Evolutionary conservation across 192 early-diverging fungal species (phyloP).

Genomic region (Linnemannia exigua): DNA sequence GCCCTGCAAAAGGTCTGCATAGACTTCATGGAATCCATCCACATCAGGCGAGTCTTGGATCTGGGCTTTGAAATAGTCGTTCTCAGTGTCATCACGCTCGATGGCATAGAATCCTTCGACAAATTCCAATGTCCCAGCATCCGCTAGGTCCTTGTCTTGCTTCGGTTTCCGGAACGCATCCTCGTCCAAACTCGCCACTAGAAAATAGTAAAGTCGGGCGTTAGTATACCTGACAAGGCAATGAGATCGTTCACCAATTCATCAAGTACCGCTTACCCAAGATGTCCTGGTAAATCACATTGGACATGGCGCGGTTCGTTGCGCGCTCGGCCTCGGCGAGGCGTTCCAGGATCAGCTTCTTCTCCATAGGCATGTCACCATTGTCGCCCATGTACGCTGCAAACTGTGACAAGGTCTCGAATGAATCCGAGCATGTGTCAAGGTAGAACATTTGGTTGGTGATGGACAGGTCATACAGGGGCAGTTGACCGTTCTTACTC

Average conservation of each 20-base stretch:
- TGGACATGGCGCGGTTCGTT: constrained; percentile 43
- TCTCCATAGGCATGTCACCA: constrained; percentile 46
- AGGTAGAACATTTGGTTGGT: constrained; percentile 71
- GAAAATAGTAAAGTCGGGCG: no score
- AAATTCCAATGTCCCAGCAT: constrained; percentile 54
- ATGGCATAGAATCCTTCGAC: constrained; percentile 64
- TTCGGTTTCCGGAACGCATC: constrained; percentile 61
- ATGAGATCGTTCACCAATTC: no score
- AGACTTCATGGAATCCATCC: constrained; percentile 54
- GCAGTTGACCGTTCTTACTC: constrained; percentile 46
- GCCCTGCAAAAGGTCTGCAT: constrained; percentile 27
- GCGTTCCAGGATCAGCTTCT: constrained; percentile 39
- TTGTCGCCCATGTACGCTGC: constrained; percentile 61
- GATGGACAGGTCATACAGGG: constrained; percentile 63
- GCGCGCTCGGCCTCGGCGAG: constrained; percentile 38
- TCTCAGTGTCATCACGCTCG: constrained; percentile 43
- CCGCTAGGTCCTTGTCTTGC: constrained; percentile 16
- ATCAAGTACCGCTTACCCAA: constrained; percentile 26
- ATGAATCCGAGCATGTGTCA: constrained; percentile 79
- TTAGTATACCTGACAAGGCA: no score
- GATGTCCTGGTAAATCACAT: constrained; percentile 50
- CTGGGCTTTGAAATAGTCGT: constrained; percentile 29
- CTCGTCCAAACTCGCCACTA: constrained; percentile 67
- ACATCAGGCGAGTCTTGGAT: constrained; percentile 35
- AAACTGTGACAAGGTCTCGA: constrained; percentile 68